Evolutionary conservation across 2,329 filamentous ascomycete species (phyloP).

Genomic region (Xylaria sp.): DNA sequence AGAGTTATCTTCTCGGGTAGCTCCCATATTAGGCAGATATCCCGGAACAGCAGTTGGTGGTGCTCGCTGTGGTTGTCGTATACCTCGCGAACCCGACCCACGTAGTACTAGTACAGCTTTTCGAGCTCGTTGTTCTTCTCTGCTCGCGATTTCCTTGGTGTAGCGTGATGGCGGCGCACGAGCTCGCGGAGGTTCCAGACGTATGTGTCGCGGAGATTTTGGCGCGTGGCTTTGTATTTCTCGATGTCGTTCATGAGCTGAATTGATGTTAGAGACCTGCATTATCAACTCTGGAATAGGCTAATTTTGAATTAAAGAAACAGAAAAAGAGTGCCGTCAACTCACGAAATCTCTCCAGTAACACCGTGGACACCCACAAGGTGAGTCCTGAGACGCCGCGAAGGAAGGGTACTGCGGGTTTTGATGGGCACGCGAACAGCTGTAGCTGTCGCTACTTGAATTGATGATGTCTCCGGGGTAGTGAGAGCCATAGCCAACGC

Average conservation of each 20-base stretch:
- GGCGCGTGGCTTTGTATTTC: slow-evolving; percentile 30
- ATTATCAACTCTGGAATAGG: too few relatives aligned
- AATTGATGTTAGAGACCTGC: slow-evolving; percentile 15
- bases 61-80: slow-evolving; percentile 27
- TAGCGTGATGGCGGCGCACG: slow-evolving; percentile 21
- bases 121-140: slow-evolving; percentile 29
- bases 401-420: not conserved
- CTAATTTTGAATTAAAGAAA: not conserved
- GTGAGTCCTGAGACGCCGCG: slow-evolving; percentile 11
- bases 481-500: not conserved
- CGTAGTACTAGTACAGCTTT: slow-evolving; percentile 32
- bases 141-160: slow-evolving; percentile 23
- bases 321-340: not conserved
- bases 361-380: slow-evolving; percentile 34
- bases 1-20: slow-evolving; percentile 18
- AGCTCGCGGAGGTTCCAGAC: slow-evolving; percentile 35
- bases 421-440: not conserved
- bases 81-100: slow-evolving; percentile 22
- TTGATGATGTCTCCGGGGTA: not conserved
- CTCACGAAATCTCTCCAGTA: slow-evolving; percentile 37
- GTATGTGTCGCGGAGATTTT: slow-evolving; percentile 33
- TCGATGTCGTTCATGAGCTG: slow-evolving; percentile 35
- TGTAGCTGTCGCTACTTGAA: not conserved
- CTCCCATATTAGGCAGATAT: slow-evolving; percentile 18
- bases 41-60: slow-evolving; percentile 23